Evolutionary conservation across 148 eudicot genomes (phyloP), one percentile per base, ranked within the genome.

Genomic region (Chenopodium album): DNA sequence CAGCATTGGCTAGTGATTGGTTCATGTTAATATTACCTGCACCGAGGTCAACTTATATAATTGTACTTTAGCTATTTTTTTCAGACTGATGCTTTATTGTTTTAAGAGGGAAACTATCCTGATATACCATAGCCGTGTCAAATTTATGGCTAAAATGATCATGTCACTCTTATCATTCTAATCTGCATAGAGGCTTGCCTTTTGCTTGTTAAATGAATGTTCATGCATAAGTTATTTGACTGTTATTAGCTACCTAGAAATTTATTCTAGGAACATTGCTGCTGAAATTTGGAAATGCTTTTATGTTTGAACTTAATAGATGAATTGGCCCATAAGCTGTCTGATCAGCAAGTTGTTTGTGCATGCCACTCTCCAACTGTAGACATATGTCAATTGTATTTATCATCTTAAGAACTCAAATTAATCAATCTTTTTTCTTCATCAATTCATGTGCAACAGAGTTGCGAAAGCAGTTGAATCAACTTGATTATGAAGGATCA

Each of bases 391-490:
- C 65, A 14, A 67, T 66, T 46, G 4, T 62, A 32, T 10, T 34
- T 47, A 22, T 79, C 13, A 46, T 59, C 20, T 67, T 48, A 44
- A n/a, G 37, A 23, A 41, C 29, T 16, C 20, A 3, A 29, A 52
- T 63, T 82, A 70, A 63, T 60, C 26, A 14, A 47, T 31, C 46
- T 71, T 60, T 31, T 31, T 65, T 77, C n/a, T 80, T 64, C 67
- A 50, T 66, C 9, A 54, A 73, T 50, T 62, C 62, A 75, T 75
- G 77, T 52, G 82, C 77, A 60, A 26, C 87, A 96, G 99, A 94
- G 88, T 79, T 95, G 78, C 81, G 92, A 76, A 91, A 87, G 86
- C 91, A 95, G 87, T 80, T 96, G 87, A 86, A 86, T 73, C 92
- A 92, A 78, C 91, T 96, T 14, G 98, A 94, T 75, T 85, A 84